A percentile compares a stretch with the other conserved stretches of the same genome.
Conservation (phyloP, 2,329 filamentous ascomycete species). For the Phialemoniopsis sp. region DNA sequence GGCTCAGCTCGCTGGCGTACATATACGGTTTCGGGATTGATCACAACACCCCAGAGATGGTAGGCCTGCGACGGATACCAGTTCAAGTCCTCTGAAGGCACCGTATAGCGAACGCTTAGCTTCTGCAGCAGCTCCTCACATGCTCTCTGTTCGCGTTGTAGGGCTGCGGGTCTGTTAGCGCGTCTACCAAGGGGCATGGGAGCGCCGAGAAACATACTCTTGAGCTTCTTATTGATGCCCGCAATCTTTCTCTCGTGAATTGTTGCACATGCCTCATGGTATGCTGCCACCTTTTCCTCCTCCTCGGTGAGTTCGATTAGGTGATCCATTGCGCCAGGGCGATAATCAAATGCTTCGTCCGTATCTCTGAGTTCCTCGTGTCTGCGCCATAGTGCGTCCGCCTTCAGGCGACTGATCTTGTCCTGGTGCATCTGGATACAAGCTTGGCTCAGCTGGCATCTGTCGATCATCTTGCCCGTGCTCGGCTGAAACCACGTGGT, state of each 20-base stretch:
- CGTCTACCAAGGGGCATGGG: background rate
- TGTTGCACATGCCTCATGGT: conserved; percentile 11
- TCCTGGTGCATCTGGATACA: conserved; percentile 11
- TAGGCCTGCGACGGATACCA: conserved; percentile 21
- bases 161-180: conserved; percentile 1
- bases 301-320: conserved; percentile 9
- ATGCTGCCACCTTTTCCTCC: conserved; percentile 9
- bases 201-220: background rate
- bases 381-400: conserved; percentile 11
- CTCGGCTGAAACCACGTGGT: conserved; percentile 7
- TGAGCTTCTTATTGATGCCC: conserved; percentile 7
- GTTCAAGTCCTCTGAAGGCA: conserved; percentile 10
- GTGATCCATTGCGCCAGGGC: conserved; percentile 9
- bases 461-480: conserved; percentile 6
- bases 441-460: conserved; percentile 9
- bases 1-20: conserved; percentile 16
- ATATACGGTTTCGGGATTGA: conserved; percentile 17
- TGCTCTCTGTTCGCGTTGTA: conserved; percentile 4
- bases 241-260: conserved; percentile 10
- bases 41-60: conserved; percentile 21
- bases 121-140: conserved; percentile 3
- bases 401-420: conserved; percentile 13
- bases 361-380: conserved; percentile 11
- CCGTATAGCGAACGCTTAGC: conserved; percentile 12
- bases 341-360: conserved; percentile 12